Conservation (phyloP, 2,329 filamentous ascomycete genomes). For the Colletotrichum tropicicola region DNA sequence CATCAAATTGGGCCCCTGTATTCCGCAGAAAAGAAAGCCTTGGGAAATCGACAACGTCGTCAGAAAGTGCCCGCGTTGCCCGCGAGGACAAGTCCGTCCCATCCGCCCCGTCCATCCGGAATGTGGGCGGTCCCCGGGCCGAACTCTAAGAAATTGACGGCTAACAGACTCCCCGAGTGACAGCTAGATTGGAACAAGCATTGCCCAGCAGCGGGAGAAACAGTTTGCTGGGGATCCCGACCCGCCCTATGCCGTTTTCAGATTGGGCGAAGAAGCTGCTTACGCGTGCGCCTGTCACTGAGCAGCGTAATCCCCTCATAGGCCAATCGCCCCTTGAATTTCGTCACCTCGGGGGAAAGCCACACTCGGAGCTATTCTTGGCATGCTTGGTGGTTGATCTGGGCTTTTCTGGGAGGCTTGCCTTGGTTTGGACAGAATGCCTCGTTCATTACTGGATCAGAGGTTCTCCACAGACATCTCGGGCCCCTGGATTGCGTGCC, state of each 20-base stretch:
- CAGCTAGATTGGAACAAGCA: slow-evolving; percentile 14
- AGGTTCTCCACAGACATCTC: neutral
- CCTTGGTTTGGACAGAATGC: neutral
- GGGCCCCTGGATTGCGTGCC: neutral
- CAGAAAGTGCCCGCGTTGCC: too few species aligned
- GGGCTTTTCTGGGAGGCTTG: too few species aligned
- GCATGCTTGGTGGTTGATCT: too few species aligned
- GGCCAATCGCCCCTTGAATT: neutral
- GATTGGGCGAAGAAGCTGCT: neutral
- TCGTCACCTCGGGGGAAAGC: neutral
- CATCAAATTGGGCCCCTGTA: too few species aligned
- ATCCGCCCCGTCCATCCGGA: neutral
- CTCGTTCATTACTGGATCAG: neutral
- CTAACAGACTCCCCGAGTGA: neutral
- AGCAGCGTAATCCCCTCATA: slow-evolving; percentile 2
- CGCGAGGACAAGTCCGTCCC: neutral
- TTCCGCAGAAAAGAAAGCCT: too few species aligned
- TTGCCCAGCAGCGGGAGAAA: slow-evolving; percentile 4
- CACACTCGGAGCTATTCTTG: neutral
- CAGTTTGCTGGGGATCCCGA: neutral
- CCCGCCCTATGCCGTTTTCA: neutral
- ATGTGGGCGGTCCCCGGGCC: slow-evolving; percentile 10
- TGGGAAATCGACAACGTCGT: neutral
- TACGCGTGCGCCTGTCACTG: slow-evolving; percentile 18
- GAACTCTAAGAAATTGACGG: neutral